Evolutionary conservation across 2,329 filamentous ascomycete species (phyloP).

Genomic region (Penicillium sp.): DNA sequence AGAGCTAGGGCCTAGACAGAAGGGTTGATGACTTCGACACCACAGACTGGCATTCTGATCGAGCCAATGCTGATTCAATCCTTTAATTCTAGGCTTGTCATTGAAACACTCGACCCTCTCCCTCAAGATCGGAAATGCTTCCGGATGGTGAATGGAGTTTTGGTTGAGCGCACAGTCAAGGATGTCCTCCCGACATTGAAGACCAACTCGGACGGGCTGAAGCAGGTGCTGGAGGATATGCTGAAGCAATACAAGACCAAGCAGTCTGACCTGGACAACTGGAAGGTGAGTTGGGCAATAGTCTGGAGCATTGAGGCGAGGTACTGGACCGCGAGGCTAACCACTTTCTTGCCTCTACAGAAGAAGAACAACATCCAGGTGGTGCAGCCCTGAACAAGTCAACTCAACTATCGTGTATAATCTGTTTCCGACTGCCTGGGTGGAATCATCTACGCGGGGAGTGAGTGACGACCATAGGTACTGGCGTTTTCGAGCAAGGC

Average conservation of each 20-base stretch:
- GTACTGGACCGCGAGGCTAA: conserved; percentile 6
- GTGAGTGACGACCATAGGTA: conserved; percentile 18
- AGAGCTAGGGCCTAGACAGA: too few relatives aligned
- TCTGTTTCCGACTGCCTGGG: conserved; percentile 11
- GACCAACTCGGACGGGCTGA: conserved; percentile 92
- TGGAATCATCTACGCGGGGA: conserved; percentile 6
- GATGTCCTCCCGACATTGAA: conserved; percentile 89
- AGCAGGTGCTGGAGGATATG: conserved; percentile 90
- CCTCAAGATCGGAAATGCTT: conserved; percentile 91
- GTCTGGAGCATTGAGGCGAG: not conserved
- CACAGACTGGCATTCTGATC: not conserved
- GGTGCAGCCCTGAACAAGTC: conserved; percentile 45
- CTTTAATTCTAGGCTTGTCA: conserved; percentile 70
- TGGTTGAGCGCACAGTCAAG: conserved; percentile 90
- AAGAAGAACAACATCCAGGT: conserved; percentile 56
- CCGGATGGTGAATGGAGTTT: conserved; percentile 95
- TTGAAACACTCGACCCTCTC: conserved; percentile 86
- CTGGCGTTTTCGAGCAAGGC: conserved; percentile 24
- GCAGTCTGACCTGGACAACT: conserved; percentile 93
- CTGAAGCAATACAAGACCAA: conserved; percentile 96
- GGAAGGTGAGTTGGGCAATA: conserved; percentile 73
- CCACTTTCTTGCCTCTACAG: conserved; percentile 30
- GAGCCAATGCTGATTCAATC: conserved; percentile 21
- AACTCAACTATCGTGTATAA: conserved; percentile 7
- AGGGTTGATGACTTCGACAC: too few relatives aligned